Percentiles rank a stretch among this genome's conserved stretches.
Conservation (phyloP, 2,329 filamentous ascomycete genomes). For the Neurospora crassa region DNA sequence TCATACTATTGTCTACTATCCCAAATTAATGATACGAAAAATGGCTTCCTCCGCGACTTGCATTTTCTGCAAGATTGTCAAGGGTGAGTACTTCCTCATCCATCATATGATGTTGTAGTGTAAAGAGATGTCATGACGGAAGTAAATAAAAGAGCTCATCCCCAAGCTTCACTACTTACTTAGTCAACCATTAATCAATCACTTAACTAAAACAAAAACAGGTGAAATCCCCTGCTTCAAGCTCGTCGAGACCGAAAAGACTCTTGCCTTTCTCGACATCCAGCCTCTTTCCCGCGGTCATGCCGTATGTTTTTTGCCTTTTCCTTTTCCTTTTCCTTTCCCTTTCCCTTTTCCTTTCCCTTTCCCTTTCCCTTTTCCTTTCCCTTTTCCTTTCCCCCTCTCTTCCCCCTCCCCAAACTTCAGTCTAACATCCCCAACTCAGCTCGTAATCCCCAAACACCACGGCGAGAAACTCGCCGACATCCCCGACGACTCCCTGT, state of each 20-base stretch:
- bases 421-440: too few relatives aligned
- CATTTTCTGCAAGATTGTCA: slow-evolving; percentile 98
- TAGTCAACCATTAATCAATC: neutral
- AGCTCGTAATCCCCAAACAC: slow-evolving; percentile 90
- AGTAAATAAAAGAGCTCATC: neutral
- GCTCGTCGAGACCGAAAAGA: slow-evolving; percentile 89
- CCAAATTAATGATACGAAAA: slow-evolving; percentile 26
- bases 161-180: slow-evolving; percentile 1
- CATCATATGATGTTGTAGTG: neutral
- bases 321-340: neutral
- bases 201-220: slow-evolving; percentile 38
- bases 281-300: slow-evolving; percentile 82
- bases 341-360: too few relatives aligned
- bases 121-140: neutral
- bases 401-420: slow-evolving; percentile 24
- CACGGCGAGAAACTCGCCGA: slow-evolving; percentile 88
- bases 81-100: slow-evolving; percentile 41
- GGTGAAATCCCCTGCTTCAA: slow-evolving; percentile 96
- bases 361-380: neutral
- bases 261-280: slow-evolving; percentile 93
- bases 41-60: slow-evolving; percentile 51
- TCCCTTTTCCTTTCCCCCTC: neutral
- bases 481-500: slow-evolving; percentile 80
- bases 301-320: slow-evolving; percentile 62
- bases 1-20: too few relatives aligned